Conservation (phyloP, 2,329 filamentous ascomycete genomes). For the Leptographium wingfieldii region DNA sequence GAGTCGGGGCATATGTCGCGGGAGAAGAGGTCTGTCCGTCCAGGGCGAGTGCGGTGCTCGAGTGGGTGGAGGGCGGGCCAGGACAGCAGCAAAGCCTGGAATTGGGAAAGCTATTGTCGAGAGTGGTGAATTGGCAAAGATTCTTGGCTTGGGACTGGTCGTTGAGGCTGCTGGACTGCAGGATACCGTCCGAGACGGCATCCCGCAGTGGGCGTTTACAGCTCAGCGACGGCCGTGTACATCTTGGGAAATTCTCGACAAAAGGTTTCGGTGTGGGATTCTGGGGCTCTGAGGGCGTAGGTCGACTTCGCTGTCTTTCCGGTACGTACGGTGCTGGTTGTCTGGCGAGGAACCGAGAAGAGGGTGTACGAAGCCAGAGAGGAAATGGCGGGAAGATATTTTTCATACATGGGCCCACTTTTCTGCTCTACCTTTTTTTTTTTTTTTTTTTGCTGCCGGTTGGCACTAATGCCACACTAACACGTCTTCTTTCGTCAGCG, state of each 20-base stretch:
- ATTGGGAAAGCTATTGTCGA: conserved; percentile 54
- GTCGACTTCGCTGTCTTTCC: conserved; percentile 55
- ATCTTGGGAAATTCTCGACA: conserved; percentile 52
- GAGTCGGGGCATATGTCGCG: conserved; percentile 19
- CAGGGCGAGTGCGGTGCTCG: conserved; percentile 11
- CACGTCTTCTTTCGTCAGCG: background rate
- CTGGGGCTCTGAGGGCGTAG: conserved; percentile 25
- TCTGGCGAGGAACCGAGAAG: background rate
- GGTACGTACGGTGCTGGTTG: no score
- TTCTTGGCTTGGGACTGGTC: conserved; percentile 44
- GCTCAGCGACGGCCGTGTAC: conserved; percentile 73
- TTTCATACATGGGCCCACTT: background rate
- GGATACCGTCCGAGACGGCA: conserved; percentile 39
- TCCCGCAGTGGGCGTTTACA: conserved; percentile 83
- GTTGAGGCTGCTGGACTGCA: conserved; percentile 78
- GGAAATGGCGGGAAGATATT: conserved; percentile 3
- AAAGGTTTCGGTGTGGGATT: conserved; percentile 38
- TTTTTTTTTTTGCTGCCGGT: background rate
- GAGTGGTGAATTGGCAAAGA: conserved; percentile 33
- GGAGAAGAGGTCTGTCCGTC: conserved; percentile 1
- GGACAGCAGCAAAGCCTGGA: conserved; percentile 36
- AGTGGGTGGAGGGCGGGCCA: conserved; percentile 3
- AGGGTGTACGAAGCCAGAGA: background rate
- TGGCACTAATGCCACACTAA: background rate
- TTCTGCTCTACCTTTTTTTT: background rate